Base-by-base conservation (phyloP, 208 protist genomes). In the Trypanosoma cruzi region DNA sequence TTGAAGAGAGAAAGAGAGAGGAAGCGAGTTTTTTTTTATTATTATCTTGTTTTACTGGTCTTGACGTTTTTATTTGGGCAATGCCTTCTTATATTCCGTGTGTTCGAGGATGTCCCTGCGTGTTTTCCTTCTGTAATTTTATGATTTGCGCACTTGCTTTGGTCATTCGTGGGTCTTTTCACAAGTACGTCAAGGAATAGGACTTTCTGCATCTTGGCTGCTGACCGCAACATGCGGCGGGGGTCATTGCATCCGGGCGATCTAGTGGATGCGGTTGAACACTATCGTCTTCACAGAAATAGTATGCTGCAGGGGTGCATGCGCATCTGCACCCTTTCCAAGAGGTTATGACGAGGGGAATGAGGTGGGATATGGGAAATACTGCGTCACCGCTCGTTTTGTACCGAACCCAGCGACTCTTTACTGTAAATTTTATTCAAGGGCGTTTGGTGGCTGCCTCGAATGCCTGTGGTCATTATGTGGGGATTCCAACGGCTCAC, bases 331-430 rank as follows among this genome's bases (percentile, higher is more conserved):
- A 32, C 40, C 40, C 44, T 0, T 16, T 42, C 0, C 63, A 68
- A 7, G 86, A 92, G 36, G 54, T 92, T 13, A 67, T 89, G 48
- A 82, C 72, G 4, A 29, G 37, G 7, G 78, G 68, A 64, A 88
- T 85, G 76, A 77, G 73, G 10, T 61, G 77, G 67, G 73, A 75
- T 44, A 36, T 92, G 16, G 32, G 79, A 42, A 52, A 74, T 14
- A 61, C 68, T 4, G 54, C 82, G 11, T 26, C 87, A 4, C 82
- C 80, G 7, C 24, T 64, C 11, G 62, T 80, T 4, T 49, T 62
- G 2, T 61, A 65, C 28, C 56, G 61, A 10, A 56, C 81, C n/a
- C 54, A 79, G 69, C 62, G 68, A 44, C 66, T 84, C 57, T 59
- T 91, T 0, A 40, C 71, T 32, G 74, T 88, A 3, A 62, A 52